Evolutionary conservation across 345 rosid genomes (phyloP).

Genomic region (Salix koriyanagi): DNA sequence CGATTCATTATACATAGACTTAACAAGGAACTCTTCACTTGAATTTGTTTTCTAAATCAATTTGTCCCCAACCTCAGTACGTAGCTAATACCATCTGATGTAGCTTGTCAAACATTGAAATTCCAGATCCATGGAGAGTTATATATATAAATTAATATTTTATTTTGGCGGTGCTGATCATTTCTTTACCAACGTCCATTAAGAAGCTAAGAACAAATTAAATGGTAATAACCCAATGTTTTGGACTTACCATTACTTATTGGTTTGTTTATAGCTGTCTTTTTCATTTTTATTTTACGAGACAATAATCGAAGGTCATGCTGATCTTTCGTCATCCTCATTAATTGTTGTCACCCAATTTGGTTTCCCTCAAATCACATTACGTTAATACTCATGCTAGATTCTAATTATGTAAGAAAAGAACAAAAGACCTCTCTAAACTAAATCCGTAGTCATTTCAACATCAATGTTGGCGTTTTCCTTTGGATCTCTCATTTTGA

Average conservation of each 20-base stretch:
- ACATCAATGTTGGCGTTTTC: constrained; percentile 8
- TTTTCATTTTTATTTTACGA: background rate
- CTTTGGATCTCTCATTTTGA: too few relatives aligned
- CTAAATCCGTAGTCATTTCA: constrained; percentile 24
- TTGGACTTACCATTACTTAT: background rate
- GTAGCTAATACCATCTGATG: too few relatives aligned
- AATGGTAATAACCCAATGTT: background rate
- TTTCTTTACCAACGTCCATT: background rate
- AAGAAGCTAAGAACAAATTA: background rate
- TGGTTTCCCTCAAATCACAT: background rate
- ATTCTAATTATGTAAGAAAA: constrained; percentile 16
- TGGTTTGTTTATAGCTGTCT: background rate
- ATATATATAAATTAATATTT: too few relatives aligned
- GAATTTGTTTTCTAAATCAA: too few relatives aligned
- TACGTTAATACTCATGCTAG: background rate
- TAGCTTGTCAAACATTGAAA: too few relatives aligned
- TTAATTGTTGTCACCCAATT: too few relatives aligned
- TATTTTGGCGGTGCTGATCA: too few relatives aligned
- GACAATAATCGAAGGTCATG: background rate
- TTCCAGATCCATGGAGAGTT: too few relatives aligned
- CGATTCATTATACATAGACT: too few relatives aligned
- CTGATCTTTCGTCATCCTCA: too few relatives aligned
- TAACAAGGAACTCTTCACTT: too few relatives aligned
- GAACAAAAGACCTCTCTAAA: constrained; percentile 6
- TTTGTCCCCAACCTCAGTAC: too few relatives aligned